Evolutionary conservation across 371 early-diverging fungal species (phyloP), one percentile per base, ranked within the genome.

Genomic region (Choanephora cucurbitarum): DNA sequence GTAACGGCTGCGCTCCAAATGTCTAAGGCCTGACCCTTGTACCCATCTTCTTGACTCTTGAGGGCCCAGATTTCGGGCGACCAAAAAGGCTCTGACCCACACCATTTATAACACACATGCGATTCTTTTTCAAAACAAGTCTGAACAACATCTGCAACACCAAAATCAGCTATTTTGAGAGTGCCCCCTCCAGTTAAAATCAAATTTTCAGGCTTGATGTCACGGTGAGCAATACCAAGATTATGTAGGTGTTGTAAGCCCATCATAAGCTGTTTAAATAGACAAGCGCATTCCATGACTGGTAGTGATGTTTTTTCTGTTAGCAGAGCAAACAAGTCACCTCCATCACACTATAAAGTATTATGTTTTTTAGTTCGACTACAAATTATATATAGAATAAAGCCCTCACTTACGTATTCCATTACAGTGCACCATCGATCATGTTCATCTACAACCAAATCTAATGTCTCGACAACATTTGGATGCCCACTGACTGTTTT

Each of bases 81-180:
- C 74, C 94, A 95, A 70, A 94, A 96, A 4, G 94, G 93, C 39
- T 87, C 89, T 8, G 90, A 88, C 7, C 97, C 96, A 58, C 92
- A 92, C 65, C 92, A 78, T 34, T 93, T 91, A 52, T 75, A 67
- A 43, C 90, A 93, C 46, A 75, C 62, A 64, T 85, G 89, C 24
- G 83, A 54, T n/a, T 64, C 62, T 41, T 72, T 76, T 64, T 92
- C 90, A 80, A 90, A 93, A 43, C 84, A 80, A 19, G 83, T 86
- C 56, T 89, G 79, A 71, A 95, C 94, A 3, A 97, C 94, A 51
- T 91, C 91, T 1, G 97, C 90, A 6, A 95, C 94, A 41, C 98
- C 97, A 86, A 97, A 99, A 75, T 99, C 98, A 21, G 96, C 92
- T 66, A 98, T 96, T 77, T 99, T 99, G 46, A 99, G 65, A 4